phyloP scores from a whole-genome alignment of 2,329 filamentous ascomycete species.

The Aureobasidium namibiae region DNA sequence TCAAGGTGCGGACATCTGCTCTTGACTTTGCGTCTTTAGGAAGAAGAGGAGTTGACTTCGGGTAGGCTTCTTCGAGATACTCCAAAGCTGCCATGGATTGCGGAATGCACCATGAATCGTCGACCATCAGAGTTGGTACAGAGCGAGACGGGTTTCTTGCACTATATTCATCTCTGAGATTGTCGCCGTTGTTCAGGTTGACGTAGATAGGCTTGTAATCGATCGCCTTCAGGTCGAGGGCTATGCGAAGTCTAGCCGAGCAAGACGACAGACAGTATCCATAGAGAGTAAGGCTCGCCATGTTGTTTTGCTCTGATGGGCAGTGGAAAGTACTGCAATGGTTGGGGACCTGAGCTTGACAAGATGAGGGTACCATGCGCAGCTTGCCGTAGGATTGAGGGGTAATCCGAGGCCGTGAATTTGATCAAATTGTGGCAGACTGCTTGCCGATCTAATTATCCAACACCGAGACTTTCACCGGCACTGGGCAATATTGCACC shows the following conservation, averaged over 20 bases:
- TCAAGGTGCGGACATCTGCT: slow-evolving; percentile 46
- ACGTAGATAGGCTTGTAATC: slow-evolving; percentile 40
- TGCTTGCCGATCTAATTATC: too few species aligned
- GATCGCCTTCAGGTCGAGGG: slow-evolving; percentile 48
- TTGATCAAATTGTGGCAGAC: too few species aligned
- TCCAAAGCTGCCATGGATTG: slow-evolving; percentile 52
- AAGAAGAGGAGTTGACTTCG: slow-evolving; percentile 34
- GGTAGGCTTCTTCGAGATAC: slow-evolving; percentile 51
- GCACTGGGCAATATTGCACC: too few species aligned
- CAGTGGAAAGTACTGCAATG: not conserved
- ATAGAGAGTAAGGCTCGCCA: slow-evolving; percentile 34
- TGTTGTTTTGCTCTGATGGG: not conserved
- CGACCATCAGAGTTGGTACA: slow-evolving; percentile 46
- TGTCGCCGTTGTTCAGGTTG: slow-evolving; percentile 49
- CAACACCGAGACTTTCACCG: too few species aligned
- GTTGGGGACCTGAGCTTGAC: too few species aligned
- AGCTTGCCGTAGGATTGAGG: too few species aligned
- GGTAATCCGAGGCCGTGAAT: too few species aligned
- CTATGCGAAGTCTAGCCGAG: slow-evolving; percentile 53
- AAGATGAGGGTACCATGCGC: too few species aligned
- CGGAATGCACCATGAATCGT: slow-evolving; percentile 24
- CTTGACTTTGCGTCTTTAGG: slow-evolving; percentile 37
- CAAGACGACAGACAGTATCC: slow-evolving; percentile 57
- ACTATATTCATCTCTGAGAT: slow-evolving; percentile 38
- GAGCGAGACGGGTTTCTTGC: slow-evolving; percentile 46